Evolutionary conservation across 2,329 filamentous ascomycete genomes (phyloP), one percentile per base, ranked within the genome.

Genomic region (Penicillium sp.): DNA sequence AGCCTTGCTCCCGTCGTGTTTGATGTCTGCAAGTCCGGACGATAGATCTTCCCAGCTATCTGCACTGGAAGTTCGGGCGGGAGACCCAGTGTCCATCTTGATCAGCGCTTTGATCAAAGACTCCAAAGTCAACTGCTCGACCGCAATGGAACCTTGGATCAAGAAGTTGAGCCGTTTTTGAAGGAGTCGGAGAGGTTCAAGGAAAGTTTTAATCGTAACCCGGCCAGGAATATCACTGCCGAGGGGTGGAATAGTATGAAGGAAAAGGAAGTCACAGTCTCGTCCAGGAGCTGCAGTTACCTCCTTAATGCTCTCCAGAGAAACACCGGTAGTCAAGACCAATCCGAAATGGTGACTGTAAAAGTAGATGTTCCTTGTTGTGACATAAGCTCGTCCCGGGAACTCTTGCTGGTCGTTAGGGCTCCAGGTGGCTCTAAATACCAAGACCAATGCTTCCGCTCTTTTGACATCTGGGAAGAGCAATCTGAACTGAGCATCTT

Each of bases 321-420:
- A 82, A 44, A 94, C 81, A 15, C 81, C 81, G 44, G 89, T 91
- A 1, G 91, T 87, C 32, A 95, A 77, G 1, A 97, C 85, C 6
- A 98, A 77, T 6, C 93, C 93, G 66, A 96, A 83, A 64, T 96
- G 87, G 63, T 97, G 87, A 60, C 90, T 94, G 70, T 96, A 98
- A 64, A 98, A 97, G 68, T 95, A 97, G 66, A 98, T 83, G 56
- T 90, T 86, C 54, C 85, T 83, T 0, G 84, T 78, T 0, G 91
- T 97, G 52, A 95, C 83, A 66, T 94, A 98, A 22, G 95, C 83
- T 46, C 93, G 82, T 1, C 93, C 84, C 8, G 84, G 84, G 52
- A 97, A 88, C 53, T 87, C 83, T 67, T 87, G 84, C 58, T 83
- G 79, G 47, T 86, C 83, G 57, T 83, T 85, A 1, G 83, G 81